These are phyloP conservation scores for Plasmopara viticola DNA, from an alignment of 352 stramenopile species.

Conservation along the genomic window DNA sequence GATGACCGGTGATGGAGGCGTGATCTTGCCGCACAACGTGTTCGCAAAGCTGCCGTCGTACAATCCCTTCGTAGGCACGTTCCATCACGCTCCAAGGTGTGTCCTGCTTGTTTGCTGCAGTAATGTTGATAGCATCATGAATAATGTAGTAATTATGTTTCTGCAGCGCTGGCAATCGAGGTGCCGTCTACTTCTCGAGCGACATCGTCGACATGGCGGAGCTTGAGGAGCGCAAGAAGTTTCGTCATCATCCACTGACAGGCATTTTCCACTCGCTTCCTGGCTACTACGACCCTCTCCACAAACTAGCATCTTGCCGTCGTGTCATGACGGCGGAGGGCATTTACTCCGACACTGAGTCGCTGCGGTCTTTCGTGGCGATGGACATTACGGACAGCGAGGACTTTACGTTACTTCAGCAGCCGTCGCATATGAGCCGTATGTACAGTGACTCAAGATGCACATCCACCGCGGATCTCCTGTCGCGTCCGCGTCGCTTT, in stretches of 20 bases:
- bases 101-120: conserved; percentile 4
- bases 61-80: conserved; percentile 86
- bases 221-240: conserved; percentile 86
- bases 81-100: conserved; percentile 85
- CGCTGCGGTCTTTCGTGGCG: conserved; percentile 68
- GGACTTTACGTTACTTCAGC: conserved; percentile 42
- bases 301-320: conserved; percentile 69
- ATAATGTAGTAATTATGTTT: conserved; percentile 6
- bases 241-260: conserved; percentile 80
- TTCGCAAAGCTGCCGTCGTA: conserved; percentile 81
- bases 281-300: conserved; percentile 81
- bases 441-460: conserved; percentile 74
- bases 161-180: conserved; percentile 71
- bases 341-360: conserved; percentile 67
- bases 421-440: conserved; percentile 52
- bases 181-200: conserved; percentile 81
- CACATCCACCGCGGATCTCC: conserved; percentile 26
- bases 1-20: conserved; percentile 36
- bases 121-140: conserved; percentile 1
- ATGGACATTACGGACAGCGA: conserved; percentile 67
- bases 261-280: conserved; percentile 84
- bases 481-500: conserved; percentile 59
- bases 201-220: conserved; percentile 86
- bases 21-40: conserved; percentile 57
- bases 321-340: conserved; percentile 46